Evolutionary conservation across 805 yeast species (phyloP).

Genomic region (Kodamaea fukazawae): DNA sequence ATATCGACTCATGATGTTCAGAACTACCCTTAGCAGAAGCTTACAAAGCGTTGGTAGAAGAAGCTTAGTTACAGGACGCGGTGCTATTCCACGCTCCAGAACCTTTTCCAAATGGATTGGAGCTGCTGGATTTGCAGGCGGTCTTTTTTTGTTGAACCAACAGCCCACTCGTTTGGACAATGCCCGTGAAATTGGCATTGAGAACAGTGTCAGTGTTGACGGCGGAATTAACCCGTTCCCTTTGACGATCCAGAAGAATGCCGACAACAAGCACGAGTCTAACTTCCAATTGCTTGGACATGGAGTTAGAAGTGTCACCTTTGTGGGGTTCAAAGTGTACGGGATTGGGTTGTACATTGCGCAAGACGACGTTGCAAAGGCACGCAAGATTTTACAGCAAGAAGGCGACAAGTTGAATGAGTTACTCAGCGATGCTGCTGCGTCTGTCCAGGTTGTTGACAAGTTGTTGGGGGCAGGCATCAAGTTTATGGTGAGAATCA

Average conservation of each 20-base stretch:
- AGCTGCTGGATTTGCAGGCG: too few relatives aligned
- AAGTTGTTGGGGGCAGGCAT: conserved; percentile 58
- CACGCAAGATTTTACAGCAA: conserved; percentile 8
- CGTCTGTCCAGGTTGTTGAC: conserved; percentile 53
- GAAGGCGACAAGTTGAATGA: conserved; percentile 8
- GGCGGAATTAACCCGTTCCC: conserved; percentile 52
- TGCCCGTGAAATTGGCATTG: neutral
- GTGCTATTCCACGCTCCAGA: too few relatives aligned
- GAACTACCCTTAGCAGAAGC: too few relatives aligned
- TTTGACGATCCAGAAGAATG: conserved; percentile 4
- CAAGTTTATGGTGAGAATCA: conserved; percentile 67
- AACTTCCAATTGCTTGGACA: conserved; percentile 64
- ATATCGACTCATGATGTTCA: too few relatives aligned
- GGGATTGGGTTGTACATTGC: conserved; percentile 82
- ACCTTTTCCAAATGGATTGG: too few relatives aligned
- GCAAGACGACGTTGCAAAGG: conserved; percentile 46
- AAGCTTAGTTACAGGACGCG: too few relatives aligned
- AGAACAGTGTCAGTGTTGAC: conserved; percentile 44
- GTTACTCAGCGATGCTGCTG: conserved; percentile 46
- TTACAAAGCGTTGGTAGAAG: too few relatives aligned
- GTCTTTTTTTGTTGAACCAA: too few relatives aligned
- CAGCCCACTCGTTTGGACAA: too few relatives aligned
- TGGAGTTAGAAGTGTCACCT: conserved; percentile 83
- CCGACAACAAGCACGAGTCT: conserved; percentile 21
- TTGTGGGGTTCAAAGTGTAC: conserved; percentile 78